Conservation (phyloP, 805 yeast species). For the Pichia nakasei region DNA sequence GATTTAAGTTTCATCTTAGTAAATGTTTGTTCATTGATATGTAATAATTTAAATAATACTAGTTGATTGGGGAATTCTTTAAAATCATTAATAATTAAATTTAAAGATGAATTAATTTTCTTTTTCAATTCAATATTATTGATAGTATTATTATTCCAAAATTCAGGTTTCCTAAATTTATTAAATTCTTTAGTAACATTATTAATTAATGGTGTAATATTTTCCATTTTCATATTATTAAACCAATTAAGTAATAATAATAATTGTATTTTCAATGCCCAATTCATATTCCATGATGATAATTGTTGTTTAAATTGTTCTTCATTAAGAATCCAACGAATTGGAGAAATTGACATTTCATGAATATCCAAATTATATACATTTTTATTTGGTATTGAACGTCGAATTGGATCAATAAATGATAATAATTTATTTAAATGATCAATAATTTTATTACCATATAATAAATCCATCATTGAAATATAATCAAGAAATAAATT, state of each 20-base stretch:
- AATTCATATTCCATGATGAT: slow-evolving; percentile 11
- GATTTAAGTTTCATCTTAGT: slow-evolving; percentile 21
- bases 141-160: slow-evolving; percentile 3
- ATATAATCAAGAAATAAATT: not conserved
- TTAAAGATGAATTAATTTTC: slow-evolving; percentile 1
- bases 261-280: slow-evolving; percentile 17
- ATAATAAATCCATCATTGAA: not conserved
- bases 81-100: not conserved
- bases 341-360: not conserved
- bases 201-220: slow-evolving; percentile 15
- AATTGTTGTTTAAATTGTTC: slow-evolving; percentile 19
- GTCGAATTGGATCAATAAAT: not conserved
- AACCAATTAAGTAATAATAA: slow-evolving; percentile 19
- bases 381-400: too few species aligned
- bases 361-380: not conserved
- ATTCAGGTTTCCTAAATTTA: slow-evolving; percentile 20
- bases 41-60: slow-evolving; percentile 11
- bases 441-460: not conserved
- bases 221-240: slow-evolving; percentile 11
- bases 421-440: not conserved
- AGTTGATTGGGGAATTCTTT: slow-evolving; percentile 1
- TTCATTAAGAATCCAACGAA: slow-evolving; percentile 23
- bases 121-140: not conserved
- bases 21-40: slow-evolving; percentile 22
- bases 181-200: slow-evolving; percentile 14